Evolutionary conservation across 352 stramenopile species (phyloP).

Genomic region (Phytophthora foliorum): DNA sequence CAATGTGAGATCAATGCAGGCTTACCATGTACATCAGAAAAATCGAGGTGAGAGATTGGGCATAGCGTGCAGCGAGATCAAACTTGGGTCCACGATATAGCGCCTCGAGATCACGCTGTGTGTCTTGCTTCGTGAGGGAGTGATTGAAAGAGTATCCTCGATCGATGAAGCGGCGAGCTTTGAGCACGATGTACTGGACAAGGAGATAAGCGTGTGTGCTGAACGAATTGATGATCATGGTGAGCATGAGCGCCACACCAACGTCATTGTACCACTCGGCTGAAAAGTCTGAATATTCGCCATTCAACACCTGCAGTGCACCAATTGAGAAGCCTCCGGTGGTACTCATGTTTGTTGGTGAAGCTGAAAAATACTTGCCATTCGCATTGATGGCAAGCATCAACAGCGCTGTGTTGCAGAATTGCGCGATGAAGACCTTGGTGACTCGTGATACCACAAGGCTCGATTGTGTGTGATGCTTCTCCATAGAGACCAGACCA

Average conservation of each 20-base stretch:
- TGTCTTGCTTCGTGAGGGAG: constrained; percentile 77
- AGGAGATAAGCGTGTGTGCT: constrained; percentile 74
- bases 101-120: constrained; percentile 82
- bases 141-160: constrained; percentile 73
- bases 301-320: constrained; percentile 63
- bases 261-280: constrained; percentile 84
- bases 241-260: constrained; percentile 83
- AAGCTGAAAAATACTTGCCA: constrained; percentile 63
- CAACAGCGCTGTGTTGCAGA: constrained; percentile 85
- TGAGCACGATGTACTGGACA: constrained; percentile 60
- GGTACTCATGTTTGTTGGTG: neutral
- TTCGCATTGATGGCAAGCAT: constrained; percentile 88
- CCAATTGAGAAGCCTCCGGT: constrained; percentile 35
- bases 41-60: constrained; percentile 79
- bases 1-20: neutral
- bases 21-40: constrained; percentile 86
- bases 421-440: constrained; percentile 85
- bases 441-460: constrained; percentile 76
- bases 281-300: constrained; percentile 85
- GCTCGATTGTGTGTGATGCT: constrained; percentile 82
- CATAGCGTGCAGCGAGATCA: constrained; percentile 76
- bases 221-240: constrained; percentile 86
- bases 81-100: constrained; percentile 85
- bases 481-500: constrained; percentile 76
- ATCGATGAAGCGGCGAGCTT: constrained; percentile 65